These are phyloP conservation scores for Botryotinia narcissicola DNA, from an alignment of 2,329 filamentous ascomycete species.

Conservation along the genomic window DNA sequence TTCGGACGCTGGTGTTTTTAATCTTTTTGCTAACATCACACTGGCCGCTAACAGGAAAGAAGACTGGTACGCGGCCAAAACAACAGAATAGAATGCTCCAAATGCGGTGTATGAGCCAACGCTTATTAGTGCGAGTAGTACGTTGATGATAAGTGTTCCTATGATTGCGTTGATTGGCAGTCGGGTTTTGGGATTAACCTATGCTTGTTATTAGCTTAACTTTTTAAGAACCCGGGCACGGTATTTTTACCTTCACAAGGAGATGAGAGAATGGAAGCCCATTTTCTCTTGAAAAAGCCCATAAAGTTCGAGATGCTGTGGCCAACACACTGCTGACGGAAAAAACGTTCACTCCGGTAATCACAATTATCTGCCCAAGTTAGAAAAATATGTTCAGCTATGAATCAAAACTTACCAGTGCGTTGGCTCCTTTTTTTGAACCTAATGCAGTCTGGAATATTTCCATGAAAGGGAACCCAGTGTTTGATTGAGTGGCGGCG, in stretches of 20 bases:
- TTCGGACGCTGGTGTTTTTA: constrained; percentile 13
- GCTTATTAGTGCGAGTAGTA: constrained; percentile 16
- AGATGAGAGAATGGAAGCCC: constrained; percentile 9
- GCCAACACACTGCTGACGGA: constrained; percentile 5
- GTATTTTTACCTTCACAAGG: not conserved
- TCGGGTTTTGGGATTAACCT: constrained; percentile 12
- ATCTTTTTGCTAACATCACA: constrained; percentile 21
- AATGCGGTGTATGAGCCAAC: constrained; percentile 17
- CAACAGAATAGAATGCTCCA: constrained; percentile 16
- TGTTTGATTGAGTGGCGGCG: not conserved
- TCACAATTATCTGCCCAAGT: not conserved
- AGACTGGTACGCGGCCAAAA: constrained; percentile 20
- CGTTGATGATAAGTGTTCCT: constrained; percentile 14
- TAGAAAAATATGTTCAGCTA: not conserved
- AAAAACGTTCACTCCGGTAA: constrained; percentile 10
- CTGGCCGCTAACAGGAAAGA: constrained; percentile 16
- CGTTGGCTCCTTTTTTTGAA: constrained; percentile 7
- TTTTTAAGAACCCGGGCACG: too few relatives aligned
- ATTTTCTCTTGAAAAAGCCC: constrained; percentile 19
- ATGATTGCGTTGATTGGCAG: constrained; percentile 17
- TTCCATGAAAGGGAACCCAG: constrained; percentile 19
- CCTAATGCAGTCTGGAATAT: constrained; percentile 5
- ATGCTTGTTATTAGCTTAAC: not conserved
- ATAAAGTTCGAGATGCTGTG: constrained; percentile 18
- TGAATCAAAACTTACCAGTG: not conserved